Evolutionary conservation across 352 stramenopile genomes (phyloP).

Genomic region (Phytophthora cryptogea): DNA sequence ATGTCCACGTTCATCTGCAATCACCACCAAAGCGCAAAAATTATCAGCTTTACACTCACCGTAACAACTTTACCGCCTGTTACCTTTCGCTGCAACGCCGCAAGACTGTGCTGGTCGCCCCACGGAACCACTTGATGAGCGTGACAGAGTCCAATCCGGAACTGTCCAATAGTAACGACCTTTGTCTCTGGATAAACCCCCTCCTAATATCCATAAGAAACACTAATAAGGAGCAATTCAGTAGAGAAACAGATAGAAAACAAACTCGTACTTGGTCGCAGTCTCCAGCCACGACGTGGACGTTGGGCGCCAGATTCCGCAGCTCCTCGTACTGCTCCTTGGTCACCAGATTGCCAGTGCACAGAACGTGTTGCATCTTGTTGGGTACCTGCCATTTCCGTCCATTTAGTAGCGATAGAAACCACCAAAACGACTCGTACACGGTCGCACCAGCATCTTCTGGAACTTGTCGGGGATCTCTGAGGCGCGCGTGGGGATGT

Average conservation of each 20-base stretch:
- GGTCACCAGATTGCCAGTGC: slow-evolving; percentile 96
- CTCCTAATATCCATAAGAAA: slow-evolving; percentile 36
- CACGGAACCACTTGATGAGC: slow-evolving; percentile 96
- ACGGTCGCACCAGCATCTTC: slow-evolving; percentile 78
- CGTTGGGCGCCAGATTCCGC: slow-evolving; percentile 94
- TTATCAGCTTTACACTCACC: background rate
- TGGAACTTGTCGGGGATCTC: slow-evolving; percentile 98
- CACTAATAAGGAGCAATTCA: background rate
- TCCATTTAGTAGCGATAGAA: slow-evolving; percentile 1
- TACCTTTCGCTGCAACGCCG: slow-evolving; percentile 89
- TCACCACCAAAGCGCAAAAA: background rate
- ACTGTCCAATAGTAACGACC: slow-evolving; percentile 96
- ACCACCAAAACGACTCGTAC: background rate
- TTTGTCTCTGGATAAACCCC: slow-evolving; percentile 93
- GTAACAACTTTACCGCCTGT: background rate
- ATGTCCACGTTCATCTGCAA: slow-evolving; percentile 97
- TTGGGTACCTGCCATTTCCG: slow-evolving; percentile 90
- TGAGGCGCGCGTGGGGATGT: slow-evolving; percentile 94
- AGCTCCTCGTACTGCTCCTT: slow-evolving; percentile 97
- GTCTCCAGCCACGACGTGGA: slow-evolving; percentile 96
- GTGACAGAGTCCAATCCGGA: slow-evolving; percentile 97
- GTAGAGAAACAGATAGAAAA: too few relatives aligned
- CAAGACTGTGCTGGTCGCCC: slow-evolving; percentile 88
- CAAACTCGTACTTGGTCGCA: slow-evolving; percentile 83
- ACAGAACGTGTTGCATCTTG: slow-evolving; percentile 99